Base-by-base conservation (phyloP, 371 early-diverging fungal species). In the Synchytrium microbalum region DNA sequence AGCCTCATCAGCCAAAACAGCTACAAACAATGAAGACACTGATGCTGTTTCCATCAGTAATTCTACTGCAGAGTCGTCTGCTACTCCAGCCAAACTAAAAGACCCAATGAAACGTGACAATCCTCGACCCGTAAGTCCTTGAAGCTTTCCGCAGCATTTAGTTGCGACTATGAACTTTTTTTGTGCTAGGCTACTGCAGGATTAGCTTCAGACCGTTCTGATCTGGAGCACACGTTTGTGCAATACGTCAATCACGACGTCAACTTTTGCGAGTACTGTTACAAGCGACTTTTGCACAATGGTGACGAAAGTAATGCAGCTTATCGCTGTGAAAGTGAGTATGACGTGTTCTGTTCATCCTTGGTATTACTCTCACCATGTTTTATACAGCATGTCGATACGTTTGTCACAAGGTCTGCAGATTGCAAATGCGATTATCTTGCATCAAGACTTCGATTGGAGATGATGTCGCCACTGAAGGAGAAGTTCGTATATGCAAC, bases 231-330 rank as follows among this genome's bases (percentile, higher is more conserved):
- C 58, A 71, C 79, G 0, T 79, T 76, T 60, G 69, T 79, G 13
- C 72, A 68, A 24, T 67, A 69, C 57, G 64, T 59, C 5, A 65
- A 60, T 8, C 59, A 61, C 56, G 74, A 73, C 29, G 26, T 64
- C 16, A 5, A 31, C 27, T 74, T 69, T 53, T 79, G 79, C 63
- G 76, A 79, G 58, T 75, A 67, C 61, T 79, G 79, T 60, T 70
- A 67, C 62, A 33, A 65, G 16, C 62, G 59, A 63, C 69, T 38
- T 5, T 19, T 38, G 46, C 46, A 38, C 46, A 26, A 32, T 30
- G 56, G 13, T 59, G 68, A 68, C 24, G 67, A 67, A 19, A 25
- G 26, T 8, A 27, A 24, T 28, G 28, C 67, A 23, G 52, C 67
- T 3, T 72, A 67, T 31, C 58, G 62, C 3, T 67, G 68, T 38